Conservation (phyloP, 2,329 filamentous ascomycete species). For the Akanthomyces lecanii region DNA sequence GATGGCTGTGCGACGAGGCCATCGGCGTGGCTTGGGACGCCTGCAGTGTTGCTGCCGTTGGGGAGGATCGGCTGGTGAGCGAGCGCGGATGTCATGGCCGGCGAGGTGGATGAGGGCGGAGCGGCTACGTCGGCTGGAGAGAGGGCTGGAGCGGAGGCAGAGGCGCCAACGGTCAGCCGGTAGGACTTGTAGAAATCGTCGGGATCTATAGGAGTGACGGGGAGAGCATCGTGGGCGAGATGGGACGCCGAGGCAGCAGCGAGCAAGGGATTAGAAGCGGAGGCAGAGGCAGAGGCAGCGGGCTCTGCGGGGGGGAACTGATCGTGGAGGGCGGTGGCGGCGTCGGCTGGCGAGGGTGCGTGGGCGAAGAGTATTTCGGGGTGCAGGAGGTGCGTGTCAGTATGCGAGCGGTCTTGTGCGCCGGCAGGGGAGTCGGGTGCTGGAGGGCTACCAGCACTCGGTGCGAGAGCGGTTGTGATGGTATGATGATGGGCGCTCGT, state of each 20-base stretch:
- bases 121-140: slow-evolving; percentile 20
- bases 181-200: slow-evolving; percentile 55
- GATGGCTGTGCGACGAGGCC: slow-evolving; percentile 37
- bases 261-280: slow-evolving; percentile 16
- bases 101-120: background rate
- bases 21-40: slow-evolving; percentile 44
- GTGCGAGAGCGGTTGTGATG: slow-evolving; percentile 20
- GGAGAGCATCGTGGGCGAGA: slow-evolving; percentile 35
- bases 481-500: slow-evolving; percentile 20
- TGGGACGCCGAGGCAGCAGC: slow-evolving; percentile 17
- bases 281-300: slow-evolving; percentile 23
- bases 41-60: slow-evolving; percentile 46
- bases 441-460: background rate
- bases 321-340: slow-evolving; percentile 19
- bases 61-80: slow-evolving; percentile 43
- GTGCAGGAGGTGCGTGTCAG: slow-evolving; percentile 7
- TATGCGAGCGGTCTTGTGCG: slow-evolving; percentile 10
- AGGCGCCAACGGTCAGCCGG: slow-evolving; percentile 27
- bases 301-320: slow-evolving; percentile 12
- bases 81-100: slow-evolving; percentile 36
- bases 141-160: slow-evolving; percentile 28
- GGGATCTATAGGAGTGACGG: slow-evolving; percentile 43
- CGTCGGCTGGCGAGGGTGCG: slow-evolving; percentile 27
- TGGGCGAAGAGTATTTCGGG: slow-evolving; percentile 17
- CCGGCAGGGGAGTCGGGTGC: background rate